These are phyloP conservation scores for Dendrostoma leiphaemia DNA, from an alignment of 2,329 filamentous ascomycete species.

Conservation along the genomic window DNA sequence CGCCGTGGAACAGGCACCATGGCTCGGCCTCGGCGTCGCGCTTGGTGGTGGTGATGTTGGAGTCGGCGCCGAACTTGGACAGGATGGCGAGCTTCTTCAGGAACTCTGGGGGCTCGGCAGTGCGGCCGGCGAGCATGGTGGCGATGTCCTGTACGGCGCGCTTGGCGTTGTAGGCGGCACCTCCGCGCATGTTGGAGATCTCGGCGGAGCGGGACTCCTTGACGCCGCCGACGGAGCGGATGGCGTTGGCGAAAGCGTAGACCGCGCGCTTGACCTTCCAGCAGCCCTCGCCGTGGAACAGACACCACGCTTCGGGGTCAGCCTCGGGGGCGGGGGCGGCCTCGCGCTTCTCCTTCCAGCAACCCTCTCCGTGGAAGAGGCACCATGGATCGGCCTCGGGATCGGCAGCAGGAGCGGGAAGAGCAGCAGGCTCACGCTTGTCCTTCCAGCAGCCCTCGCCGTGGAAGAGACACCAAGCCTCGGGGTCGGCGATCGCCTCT, in stretches of 20 bases:
- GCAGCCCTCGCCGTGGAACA: constrained; percentile 38
- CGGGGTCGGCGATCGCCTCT: constrained; percentile 20
- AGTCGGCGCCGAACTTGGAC: constrained; percentile 23
- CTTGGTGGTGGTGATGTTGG: constrained; percentile 20
- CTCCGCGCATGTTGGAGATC: constrained; percentile 32
- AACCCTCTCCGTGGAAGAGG: constrained; percentile 12
- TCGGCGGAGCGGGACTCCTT: constrained; percentile 28
- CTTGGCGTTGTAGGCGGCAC: constrained; percentile 36
- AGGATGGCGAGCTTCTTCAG: constrained; percentile 31
- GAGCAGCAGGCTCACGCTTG: constrained; percentile 9
- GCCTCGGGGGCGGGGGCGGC: constrained; percentile 23
- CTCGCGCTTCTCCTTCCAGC: constrained; percentile 25
- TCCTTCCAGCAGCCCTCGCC: constrained; percentile 35
- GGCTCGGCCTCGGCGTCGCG: constrained; percentile 4
- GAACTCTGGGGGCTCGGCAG: constrained; percentile 29
- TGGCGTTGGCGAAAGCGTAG: constrained; percentile 29
- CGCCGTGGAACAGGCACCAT: constrained; percentile 1
- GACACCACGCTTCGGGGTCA: constrained; percentile 30
- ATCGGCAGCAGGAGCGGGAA: constrained; percentile 14
- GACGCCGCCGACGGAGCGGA: constrained; percentile 23
- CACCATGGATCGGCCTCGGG: constrained; percentile 14
- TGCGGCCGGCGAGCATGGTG: constrained; percentile 31
- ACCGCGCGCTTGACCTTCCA: constrained; percentile 41
- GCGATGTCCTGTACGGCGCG: constrained; percentile 38
- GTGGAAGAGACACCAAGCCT: constrained; percentile 29